Base-by-base conservation (phyloP, 805 yeast species). In the Candida takata region DNA sequence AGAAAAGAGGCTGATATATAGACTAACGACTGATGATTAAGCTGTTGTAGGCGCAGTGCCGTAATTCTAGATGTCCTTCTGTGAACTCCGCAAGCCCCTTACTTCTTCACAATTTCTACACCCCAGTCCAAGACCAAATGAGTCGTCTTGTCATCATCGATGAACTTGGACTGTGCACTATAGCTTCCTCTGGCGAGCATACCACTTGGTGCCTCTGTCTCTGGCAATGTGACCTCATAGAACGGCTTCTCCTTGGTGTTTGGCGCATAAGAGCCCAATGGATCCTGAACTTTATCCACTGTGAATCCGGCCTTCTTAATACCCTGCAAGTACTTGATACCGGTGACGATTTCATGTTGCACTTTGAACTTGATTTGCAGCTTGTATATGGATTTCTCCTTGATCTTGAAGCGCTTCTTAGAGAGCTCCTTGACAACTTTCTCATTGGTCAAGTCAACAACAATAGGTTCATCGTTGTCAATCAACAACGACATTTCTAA, bases 141-240 rank as follows among this genome's bases (percentile, higher is more conserved):
- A 34, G 70, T 71, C 16, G 66, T 70, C 49, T 80, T 77, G 58
- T 88, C 96, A 59, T 87, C 96, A 52, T 88, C 96, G 30, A 84
- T 68, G 52, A 87, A 86, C 58, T 81, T 84, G 12, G 94, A 79
- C 24, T 72, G 68, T 6, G 95, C 95, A 29, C 79, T 72, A 63
- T 85, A 88, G 33, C 74, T 69, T 27, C 96, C 96, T 60, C 97
- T 75, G 4, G 92, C 95, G 44, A 88, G 60, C 58, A 88, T 59
- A 2, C 97, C 97, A 31, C 85, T 71, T 25, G 97, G 97, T 6
- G 96, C 96, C 58, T 86, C 95, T 41, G 83, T 87, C 52, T 73
- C 76, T 4, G 76, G 72, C 29, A 74, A 52, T 50, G 72, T 58
- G 37, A 68, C 70, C 61, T 76, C 84, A 55, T 84, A 87, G 55